These are phyloP conservation scores for Pleurostoma richardsiae DNA, from an alignment of 2,329 filamentous ascomycete species.

Conservation along the genomic window DNA sequence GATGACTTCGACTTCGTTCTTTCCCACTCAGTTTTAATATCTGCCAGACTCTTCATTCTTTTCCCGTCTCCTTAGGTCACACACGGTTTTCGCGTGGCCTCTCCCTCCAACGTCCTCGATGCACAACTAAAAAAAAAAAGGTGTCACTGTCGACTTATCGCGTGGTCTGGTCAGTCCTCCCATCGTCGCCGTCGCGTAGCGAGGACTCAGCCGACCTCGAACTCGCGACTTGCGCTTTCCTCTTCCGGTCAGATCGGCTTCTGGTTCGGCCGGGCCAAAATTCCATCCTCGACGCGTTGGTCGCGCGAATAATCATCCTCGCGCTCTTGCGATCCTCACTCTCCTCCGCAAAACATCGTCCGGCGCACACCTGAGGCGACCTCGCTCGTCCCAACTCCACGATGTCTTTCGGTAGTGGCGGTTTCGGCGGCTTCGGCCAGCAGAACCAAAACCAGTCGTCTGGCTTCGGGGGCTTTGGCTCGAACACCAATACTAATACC, in stretches of 20 bases:
- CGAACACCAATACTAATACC: constrained; percentile 31
- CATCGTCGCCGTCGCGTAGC: not conserved
- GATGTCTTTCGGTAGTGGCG: constrained; percentile 53
- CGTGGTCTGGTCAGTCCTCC: not conserved
- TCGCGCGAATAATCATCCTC: constrained; percentile 16
- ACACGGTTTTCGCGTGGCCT: too few relatives aligned
- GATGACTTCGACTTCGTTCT: too few relatives aligned
- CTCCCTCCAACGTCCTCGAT: too few relatives aligned
- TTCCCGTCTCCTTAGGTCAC: too few relatives aligned
- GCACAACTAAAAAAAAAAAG: too few relatives aligned
- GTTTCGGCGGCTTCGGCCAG: constrained; percentile 56
- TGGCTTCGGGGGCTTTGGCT: constrained; percentile 55
- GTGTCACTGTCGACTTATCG: too few relatives aligned
- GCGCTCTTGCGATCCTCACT: constrained; percentile 7
- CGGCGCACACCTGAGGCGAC: constrained; percentile 2
- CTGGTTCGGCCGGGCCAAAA: too few relatives aligned
- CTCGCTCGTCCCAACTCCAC: constrained; percentile 15
- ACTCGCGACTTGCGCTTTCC: not conserved
- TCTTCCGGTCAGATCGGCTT: not conserved
- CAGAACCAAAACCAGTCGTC: constrained; percentile 41
- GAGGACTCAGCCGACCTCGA: too few relatives aligned
- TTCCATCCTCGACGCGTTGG: constrained; percentile 18
- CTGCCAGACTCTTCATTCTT: too few relatives aligned
- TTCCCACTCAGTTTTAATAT: too few relatives aligned
- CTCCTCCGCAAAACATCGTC: constrained; percentile 2